A percentile compares a stretch with the other conserved stretches of the same genome.
Evolutionary conservation across 371 early-diverging fungal genomes (phyloP).

Genomic region (Apophysomyces sp.): DNA sequence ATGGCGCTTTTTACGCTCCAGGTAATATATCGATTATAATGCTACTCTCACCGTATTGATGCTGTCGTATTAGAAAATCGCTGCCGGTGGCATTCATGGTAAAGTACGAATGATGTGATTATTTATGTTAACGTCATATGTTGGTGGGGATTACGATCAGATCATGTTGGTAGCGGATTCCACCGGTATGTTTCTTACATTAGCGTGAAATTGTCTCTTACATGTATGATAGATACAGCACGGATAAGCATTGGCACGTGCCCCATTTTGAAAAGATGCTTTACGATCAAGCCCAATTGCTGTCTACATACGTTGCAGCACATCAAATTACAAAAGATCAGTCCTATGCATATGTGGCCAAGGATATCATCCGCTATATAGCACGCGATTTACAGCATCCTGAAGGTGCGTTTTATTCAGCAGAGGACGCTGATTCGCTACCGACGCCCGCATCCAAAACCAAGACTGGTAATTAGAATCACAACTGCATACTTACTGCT

Average conservation of each 20-base stretch:
- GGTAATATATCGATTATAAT: slow-evolving; percentile 24
- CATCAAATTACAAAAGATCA: slow-evolving; percentile 51
- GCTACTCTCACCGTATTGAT: too few relatives aligned
- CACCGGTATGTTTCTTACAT: slow-evolving; percentile 40
- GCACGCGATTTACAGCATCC: slow-evolving; percentile 46
- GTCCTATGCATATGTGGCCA: slow-evolving; percentile 42
- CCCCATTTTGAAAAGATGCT: slow-evolving; percentile 71
- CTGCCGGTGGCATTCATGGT: slow-evolving; percentile 65
- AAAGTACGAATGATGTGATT: slow-evolving; percentile 1
- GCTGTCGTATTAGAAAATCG: slow-evolving; percentile 36
- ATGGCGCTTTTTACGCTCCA: slow-evolving; percentile 60
- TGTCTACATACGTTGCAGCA: slow-evolving; percentile 45
- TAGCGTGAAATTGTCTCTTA: slow-evolving; percentile 17
- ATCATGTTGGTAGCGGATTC: slow-evolving; percentile 63
- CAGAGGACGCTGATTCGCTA: slow-evolving; percentile 70
- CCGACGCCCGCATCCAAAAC: slow-evolving; percentile 32
- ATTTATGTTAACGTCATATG: not conserved
- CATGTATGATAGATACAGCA: slow-evolving; percentile 31
- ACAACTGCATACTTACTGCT: not conserved
- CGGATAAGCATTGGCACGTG: slow-evolving; percentile 45
- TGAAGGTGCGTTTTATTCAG: slow-evolving; percentile 64
- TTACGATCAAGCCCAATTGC: slow-evolving; percentile 72
- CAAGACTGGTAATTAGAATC: slow-evolving; percentile 34
- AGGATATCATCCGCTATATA: slow-evolving; percentile 60
- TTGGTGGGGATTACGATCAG: too few relatives aligned